Evolutionary conservation across 371 early-diverging fungal species (phyloP), one percentile per base, ranked within the genome.

Genomic region (Syncephalis plumigaleata): DNA sequence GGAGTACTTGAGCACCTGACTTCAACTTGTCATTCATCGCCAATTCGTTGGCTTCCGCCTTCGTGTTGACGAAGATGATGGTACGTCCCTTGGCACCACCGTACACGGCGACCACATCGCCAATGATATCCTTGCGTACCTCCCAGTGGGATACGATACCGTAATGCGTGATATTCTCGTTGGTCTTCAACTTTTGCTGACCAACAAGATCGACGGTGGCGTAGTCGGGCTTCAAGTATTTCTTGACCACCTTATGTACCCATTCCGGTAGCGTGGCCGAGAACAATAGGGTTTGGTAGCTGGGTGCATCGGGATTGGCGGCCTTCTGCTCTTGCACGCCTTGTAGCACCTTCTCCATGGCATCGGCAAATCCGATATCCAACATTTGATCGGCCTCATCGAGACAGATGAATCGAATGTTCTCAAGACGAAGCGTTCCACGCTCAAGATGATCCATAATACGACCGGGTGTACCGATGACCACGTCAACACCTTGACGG

Each of bases 391-490:
- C 98, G 5, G 94, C 94, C 67, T 98, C 99, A 60, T 98, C 99
- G 47, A 98, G 56, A 53, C 81, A 73, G 44, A 89, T 66, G 56
- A 84, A 88, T 37, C 68, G 64, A 38, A 91, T 57, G 42, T 68
- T 60, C 45, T 73, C 67, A 36, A 92, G 71, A 39, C 75, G 75
- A 47, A 93, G 61, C 55, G 71, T 80, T 50, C 80, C 84, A 53
- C 79, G 86, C 48, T 94, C 82, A 53, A 95, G 79, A 45, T 92
- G 83, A 59, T 98, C 99, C 46, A 93, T 73, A 27, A 95, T 66
- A 57, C 99, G 85, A 25, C 99, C 98, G 2, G 99, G 99, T 13
- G 98, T 96, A 39, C 95, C 98, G 24, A 98, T 84, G 20, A 98
- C 75, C 23, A 95, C 79, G 61, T 98, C 97, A 15, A 87, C 79